Evolutionary conservation across 1,284 basidiomycete genomes (phyloP).

Genomic region (Exobasidium cylindrosporum): DNA sequence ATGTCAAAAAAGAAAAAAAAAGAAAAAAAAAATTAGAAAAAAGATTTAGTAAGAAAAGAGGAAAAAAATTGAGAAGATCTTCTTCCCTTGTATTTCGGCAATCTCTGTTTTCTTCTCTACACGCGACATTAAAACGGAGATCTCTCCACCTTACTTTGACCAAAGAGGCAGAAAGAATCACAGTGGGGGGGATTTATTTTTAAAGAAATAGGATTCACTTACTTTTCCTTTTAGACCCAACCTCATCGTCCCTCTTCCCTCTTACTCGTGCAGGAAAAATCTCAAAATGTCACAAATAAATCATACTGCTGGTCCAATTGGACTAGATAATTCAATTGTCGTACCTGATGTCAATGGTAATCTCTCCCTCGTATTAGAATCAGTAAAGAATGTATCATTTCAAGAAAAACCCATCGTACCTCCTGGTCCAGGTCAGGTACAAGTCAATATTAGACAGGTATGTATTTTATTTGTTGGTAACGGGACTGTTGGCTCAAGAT

Average conservation of each 20-base stretch:
- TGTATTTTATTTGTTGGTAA: not conserved
- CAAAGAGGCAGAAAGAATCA: no score
- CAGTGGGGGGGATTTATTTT: not conserved
- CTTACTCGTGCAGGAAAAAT: no score
- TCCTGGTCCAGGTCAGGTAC: constrained; percentile 69
- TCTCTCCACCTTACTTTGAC: no score
- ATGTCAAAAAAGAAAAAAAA: not conserved
- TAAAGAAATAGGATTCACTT: no score
- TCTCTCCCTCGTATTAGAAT: constrained; percentile 73
- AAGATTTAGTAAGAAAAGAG: no score
- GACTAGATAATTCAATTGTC: constrained; percentile 45
- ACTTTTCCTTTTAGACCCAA: not conserved
- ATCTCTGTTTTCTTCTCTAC: not conserved
- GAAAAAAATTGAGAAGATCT: not conserved
- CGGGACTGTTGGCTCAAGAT: no score
- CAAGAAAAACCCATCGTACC: constrained; percentile 71
- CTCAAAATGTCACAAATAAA: constrained; percentile 6
- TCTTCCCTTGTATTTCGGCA: not conserved
- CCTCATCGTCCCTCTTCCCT: not conserved
- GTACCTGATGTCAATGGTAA: constrained; percentile 58
- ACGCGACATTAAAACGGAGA: not conserved
- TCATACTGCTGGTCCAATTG: constrained; percentile 15
- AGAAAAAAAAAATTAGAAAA: not conserved
- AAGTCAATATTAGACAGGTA: constrained; percentile 80
- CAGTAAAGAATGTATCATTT: constrained; percentile 69